phyloP scores from a whole-genome alignment of 2,329 filamentous ascomycete species.

The Fusarium heterosporum region DNA sequence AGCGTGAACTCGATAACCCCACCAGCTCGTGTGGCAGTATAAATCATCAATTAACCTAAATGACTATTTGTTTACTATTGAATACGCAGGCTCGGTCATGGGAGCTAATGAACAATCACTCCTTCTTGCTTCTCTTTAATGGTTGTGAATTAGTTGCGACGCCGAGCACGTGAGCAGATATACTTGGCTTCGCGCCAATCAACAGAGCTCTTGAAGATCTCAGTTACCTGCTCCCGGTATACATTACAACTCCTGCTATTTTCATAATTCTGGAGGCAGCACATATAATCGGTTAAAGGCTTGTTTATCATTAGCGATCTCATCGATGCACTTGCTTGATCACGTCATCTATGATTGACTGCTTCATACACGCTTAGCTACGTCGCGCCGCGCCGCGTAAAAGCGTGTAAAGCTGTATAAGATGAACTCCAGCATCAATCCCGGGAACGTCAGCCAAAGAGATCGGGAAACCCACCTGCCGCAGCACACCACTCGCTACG shows the following conservation, averaged over 20 bases:
- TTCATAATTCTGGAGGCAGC: not conserved
- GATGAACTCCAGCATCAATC: conserved; percentile 25
- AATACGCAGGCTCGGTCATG: not conserved
- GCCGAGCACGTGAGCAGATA: conserved; percentile 24
- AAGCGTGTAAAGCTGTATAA: not conserved
- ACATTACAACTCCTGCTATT: not conserved
- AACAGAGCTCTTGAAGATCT: not conserved
- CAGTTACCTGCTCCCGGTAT: not conserved
- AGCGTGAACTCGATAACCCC: not conserved
- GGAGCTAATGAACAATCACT: too few species aligned
- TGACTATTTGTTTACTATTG: not conserved
- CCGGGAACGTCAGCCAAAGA: not conserved
- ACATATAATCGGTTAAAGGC: not conserved
- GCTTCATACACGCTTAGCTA: not conserved
- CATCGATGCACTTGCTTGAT: not conserved
- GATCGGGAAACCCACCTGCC: not conserved
- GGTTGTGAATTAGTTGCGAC: rapidly evolving
- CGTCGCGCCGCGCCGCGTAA: conserved; percentile 11
- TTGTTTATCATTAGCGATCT: rapidly evolving
- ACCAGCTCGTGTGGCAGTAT: too few species aligned
- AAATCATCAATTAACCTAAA: too few species aligned
- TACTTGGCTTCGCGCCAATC: not conserved
- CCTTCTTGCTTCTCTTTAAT: too few species aligned
- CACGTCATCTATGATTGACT: not conserved
- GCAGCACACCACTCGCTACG: conserved; percentile 1